Evolutionary conservation across 768 basidiomycete genomes (phyloP).

Genomic region (Rhizopogon rudus): DNA sequence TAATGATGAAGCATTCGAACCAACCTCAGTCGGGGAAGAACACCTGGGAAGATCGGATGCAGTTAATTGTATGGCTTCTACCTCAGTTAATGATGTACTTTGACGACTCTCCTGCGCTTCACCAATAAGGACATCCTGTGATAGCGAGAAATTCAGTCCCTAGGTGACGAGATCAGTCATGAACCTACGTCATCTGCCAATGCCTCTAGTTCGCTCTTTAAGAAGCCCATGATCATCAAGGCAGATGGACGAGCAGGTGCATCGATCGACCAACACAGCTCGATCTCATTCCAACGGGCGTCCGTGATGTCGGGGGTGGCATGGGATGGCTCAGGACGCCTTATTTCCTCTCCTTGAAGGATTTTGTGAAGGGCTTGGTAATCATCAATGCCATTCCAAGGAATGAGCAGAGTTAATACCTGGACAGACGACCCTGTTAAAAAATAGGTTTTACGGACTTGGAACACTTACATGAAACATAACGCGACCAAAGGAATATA

Average conservation of each 20-base stretch:
- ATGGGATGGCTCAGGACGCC: not conserved
- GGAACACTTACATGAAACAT: slow-evolving; percentile 4
- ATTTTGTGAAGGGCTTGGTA: not conserved
- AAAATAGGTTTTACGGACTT: not conserved
- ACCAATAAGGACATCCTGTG: not conserved
- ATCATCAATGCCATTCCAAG: not conserved
- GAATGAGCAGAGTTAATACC: not conserved
- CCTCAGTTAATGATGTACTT: not conserved
- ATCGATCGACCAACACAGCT: not conserved
- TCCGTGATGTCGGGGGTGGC: not conserved
- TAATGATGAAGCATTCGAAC: no score
- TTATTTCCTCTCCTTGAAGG: not conserved
- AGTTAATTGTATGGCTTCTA: not conserved
- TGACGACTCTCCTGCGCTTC: not conserved
- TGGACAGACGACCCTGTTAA: not conserved
- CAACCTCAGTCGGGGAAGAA: not conserved
- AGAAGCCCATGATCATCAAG: not conserved
- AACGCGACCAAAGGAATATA: slow-evolving; percentile 33
- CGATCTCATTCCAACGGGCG: not conserved
- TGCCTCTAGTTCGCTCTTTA: not conserved
- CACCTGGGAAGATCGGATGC: not conserved
- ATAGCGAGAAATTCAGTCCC: not conserved
- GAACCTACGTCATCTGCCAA: not conserved
- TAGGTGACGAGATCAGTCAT: not conserved
- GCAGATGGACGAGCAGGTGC: not conserved